Evolutionary conservation across 352 stramenopile genomes (phyloP).

Genomic region (Phytophthora syringae): DNA sequence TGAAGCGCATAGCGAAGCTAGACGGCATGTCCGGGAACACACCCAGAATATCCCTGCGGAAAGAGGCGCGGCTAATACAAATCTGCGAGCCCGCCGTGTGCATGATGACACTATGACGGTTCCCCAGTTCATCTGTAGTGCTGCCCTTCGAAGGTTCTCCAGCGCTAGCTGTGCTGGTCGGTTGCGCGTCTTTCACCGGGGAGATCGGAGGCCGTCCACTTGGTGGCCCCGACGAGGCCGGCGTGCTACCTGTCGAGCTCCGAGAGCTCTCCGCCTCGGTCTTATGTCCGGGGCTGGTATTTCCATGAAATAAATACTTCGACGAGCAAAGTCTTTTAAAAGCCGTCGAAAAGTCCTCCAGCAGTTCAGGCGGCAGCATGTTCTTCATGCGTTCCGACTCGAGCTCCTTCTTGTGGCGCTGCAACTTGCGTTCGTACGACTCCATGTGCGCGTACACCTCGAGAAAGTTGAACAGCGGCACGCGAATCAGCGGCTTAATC

Average conservation of each 20-base stretch:
- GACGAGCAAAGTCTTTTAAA: slow-evolving; percentile 86
- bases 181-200: slow-evolving; percentile 44
- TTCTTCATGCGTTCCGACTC: slow-evolving; percentile 91
- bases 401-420: slow-evolving; percentile 87
- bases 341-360: slow-evolving; percentile 77
- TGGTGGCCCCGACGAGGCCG: slow-evolving; percentile 26
- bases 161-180: slow-evolving; percentile 24
- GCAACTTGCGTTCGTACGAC: slow-evolving; percentile 85
- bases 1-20: slow-evolving; percentile 89
- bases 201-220: slow-evolving; percentile 46
- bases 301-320: slow-evolving; percentile 85
- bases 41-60: slow-evolving; percentile 85
- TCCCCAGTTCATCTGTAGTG: slow-evolving; percentile 45
- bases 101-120: slow-evolving; percentile 52
- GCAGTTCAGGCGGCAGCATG: slow-evolving; percentile 58
- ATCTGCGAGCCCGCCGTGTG: slow-evolving; percentile 82
- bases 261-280: slow-evolving; percentile 33
- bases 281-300: slow-evolving; percentile 34
- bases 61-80: slow-evolving; percentile 82
- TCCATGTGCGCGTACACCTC: slow-evolving; percentile 90
- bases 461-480: slow-evolving; percentile 90
- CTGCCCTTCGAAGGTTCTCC: slow-evolving; percentile 40
- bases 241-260: slow-evolving; percentile 22
- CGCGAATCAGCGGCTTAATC: slow-evolving; percentile 78
- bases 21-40: slow-evolving; percentile 92